A percentile compares a stretch with the other conserved stretches of the same genome.
Evolutionary conservation across 2,329 filamentous ascomycete genomes (phyloP).

Genomic region (Exserohilum rostratum): DNA sequence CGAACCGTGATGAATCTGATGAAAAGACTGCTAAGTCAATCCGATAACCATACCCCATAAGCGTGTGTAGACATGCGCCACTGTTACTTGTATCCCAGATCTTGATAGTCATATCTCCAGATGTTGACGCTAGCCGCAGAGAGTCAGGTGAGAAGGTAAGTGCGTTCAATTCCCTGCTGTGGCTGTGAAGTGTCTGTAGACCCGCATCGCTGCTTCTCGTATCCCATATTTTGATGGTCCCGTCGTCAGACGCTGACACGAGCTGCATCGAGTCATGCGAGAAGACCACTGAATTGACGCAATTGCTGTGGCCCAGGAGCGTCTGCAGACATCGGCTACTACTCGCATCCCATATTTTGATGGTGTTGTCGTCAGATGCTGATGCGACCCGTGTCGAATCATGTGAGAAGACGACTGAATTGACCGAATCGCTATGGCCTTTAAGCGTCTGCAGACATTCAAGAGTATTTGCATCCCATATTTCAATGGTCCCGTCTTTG

Average conservation of each 20-base stretch:
- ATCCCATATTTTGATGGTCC: constrained; percentile 27
- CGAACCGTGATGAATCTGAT: not conserved
- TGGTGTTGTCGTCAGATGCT: constrained; percentile 5
- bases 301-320: constrained; percentile 13
- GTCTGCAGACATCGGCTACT: constrained; percentile 9
- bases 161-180: constrained; percentile 9
- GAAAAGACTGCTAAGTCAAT: not conserved
- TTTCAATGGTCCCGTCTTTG: not conserved
- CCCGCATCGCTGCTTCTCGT: constrained; percentile 12
- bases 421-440: constrained; percentile 14
- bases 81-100: constrained; percentile 9
- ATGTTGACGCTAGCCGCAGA: constrained; percentile 11
- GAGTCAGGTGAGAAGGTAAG: not conserved
- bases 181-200: constrained; percentile 13
- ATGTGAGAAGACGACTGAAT: constrained; percentile 17
- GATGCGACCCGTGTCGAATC: constrained; percentile 12
- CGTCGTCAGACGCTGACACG: not conserved
- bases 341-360: constrained; percentile 14
- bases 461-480: not conserved
- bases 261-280: constrained; percentile 6
- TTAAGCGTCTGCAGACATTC: constrained; percentile 23
- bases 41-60: not conserved
- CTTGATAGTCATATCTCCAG: constrained; percentile 19
- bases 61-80: not conserved
- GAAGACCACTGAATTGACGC: constrained; percentile 3